These are phyloP conservation scores for Epichloe bromicola DNA, from an alignment of 2,329 filamentous ascomycete genomes.

Conservation along the genomic window DNA sequence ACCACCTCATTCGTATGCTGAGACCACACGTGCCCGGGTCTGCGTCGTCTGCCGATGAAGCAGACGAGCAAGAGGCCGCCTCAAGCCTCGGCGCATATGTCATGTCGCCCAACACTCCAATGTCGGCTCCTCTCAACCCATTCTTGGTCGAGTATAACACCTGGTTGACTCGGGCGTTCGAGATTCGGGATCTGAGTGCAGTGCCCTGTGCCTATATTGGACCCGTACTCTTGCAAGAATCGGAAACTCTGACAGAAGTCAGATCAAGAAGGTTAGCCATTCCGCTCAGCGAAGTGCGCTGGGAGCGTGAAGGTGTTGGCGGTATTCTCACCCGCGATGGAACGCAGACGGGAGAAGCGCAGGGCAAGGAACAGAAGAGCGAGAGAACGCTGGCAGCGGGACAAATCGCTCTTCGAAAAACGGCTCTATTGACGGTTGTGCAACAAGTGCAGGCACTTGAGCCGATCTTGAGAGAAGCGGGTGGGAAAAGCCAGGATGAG, in stretches of 20 bases:
- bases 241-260: constrained; percentile 55
- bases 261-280: constrained; percentile 72
- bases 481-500: constrained; percentile 78
- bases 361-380: constrained; percentile 28
- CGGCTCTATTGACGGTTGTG: constrained; percentile 68
- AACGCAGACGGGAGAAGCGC: constrained; percentile 46
- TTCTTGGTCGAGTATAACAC: constrained; percentile 73
- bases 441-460: constrained; percentile 79
- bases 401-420: constrained; percentile 62
- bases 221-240: constrained; percentile 69
- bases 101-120: constrained; percentile 70
- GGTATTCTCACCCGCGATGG: constrained; percentile 48
- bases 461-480: constrained; percentile 66
- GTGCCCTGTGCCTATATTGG: constrained; percentile 69
- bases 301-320: constrained; percentile 67
- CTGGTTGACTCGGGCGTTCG: constrained; percentile 68
- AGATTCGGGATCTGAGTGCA: constrained; percentile 53
- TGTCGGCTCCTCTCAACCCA: constrained; percentile 67
- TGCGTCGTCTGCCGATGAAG: constrained; percentile 20
- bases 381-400: constrained; percentile 45
- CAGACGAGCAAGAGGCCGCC: constrained; percentile 49
- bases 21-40: constrained; percentile 57
- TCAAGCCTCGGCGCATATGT: constrained; percentile 66
- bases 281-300: constrained; percentile 70
- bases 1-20: constrained; percentile 72